Percentiles rank a stretch among this genome's conserved stretches.
phyloP scores from a whole-genome alignment of 2,329 filamentous ascomycete genomes.

The Calonectria multiphialidica region DNA sequence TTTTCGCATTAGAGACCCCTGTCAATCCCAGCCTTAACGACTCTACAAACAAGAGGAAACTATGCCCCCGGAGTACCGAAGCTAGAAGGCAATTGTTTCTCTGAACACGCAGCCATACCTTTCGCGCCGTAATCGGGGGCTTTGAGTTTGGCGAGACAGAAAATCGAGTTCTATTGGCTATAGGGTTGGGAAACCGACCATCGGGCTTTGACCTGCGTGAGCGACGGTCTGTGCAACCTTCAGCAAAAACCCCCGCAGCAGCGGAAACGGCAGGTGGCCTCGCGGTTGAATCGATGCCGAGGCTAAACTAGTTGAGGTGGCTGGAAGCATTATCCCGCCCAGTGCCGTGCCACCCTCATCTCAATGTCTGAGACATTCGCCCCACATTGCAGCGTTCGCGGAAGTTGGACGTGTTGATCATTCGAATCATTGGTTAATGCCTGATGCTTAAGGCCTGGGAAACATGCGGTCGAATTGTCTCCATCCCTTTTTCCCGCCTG shows the following conservation, averaged over 20 bases:
- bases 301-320: not conserved
- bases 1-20: no score
- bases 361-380: not conserved
- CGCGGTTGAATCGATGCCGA: not conserved
- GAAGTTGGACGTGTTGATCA: not conserved
- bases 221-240: not conserved
- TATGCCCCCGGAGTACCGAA: no score
- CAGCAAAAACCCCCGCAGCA: not conserved
- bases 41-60: no score
- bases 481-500: not conserved
- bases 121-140: no score
- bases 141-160: no score
- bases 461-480: not conserved
- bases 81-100: no score
- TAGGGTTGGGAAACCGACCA: no score
- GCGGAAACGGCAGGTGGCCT: not conserved
- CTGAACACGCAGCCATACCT: no score
- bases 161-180: no score
- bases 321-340: not conserved
- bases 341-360: not conserved
- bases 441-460: not conserved
- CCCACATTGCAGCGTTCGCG: not conserved
- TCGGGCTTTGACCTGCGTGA: not conserved
- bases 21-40: no score
- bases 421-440: not conserved